Evolutionary conservation across 176 grass and related monocot genomes (phyloP).

Genomic region (Puya raimondii): DNA sequence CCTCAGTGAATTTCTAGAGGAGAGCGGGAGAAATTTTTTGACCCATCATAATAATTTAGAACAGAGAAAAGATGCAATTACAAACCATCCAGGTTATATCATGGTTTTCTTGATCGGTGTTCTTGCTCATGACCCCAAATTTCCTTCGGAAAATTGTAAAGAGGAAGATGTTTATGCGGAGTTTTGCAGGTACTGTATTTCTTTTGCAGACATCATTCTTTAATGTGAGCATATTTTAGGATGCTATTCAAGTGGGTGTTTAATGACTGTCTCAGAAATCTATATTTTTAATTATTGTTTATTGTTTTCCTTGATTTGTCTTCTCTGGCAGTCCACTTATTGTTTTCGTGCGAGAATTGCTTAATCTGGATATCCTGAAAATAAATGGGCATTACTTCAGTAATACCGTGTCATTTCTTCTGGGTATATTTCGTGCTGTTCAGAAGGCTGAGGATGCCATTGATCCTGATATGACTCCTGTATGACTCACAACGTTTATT

Average conservation of each 20-base stretch:
- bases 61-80: slow-evolving; percentile 36
- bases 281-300: slow-evolving; percentile 5
- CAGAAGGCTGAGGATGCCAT: slow-evolving; percentile 68
- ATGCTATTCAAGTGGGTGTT: background rate
- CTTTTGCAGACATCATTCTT: background rate
- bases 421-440: slow-evolving; percentile 70
- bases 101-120: slow-evolving; percentile 76
- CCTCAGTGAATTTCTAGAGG: slow-evolving; percentile 64
- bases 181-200: slow-evolving; percentile 51
- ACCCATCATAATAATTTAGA: slow-evolving; percentile 25
- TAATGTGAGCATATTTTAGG: background rate
- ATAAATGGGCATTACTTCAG: slow-evolving; percentile 31
- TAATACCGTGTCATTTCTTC: slow-evolving; percentile 47
- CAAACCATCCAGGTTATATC: slow-evolving; percentile 64
- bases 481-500: slow-evolving; percentile 25
- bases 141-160: slow-evolving; percentile 41
- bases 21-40: slow-evolving; percentile 35
- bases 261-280: background rate
- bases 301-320: slow-evolving; percentile 7
- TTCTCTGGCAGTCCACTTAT: slow-evolving; percentile 71
- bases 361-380: slow-evolving; percentile 36
- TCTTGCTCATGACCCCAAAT: slow-evolving; percentile 48
- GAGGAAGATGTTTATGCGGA: slow-evolving; percentile 46
- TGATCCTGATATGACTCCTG: slow-evolving; percentile 43
- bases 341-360: slow-evolving; percentile 53